Evolutionary conservation across 1,139 yeast genomes (phyloP).

Genomic region (Nakaseomyces bracarensis): DNA sequence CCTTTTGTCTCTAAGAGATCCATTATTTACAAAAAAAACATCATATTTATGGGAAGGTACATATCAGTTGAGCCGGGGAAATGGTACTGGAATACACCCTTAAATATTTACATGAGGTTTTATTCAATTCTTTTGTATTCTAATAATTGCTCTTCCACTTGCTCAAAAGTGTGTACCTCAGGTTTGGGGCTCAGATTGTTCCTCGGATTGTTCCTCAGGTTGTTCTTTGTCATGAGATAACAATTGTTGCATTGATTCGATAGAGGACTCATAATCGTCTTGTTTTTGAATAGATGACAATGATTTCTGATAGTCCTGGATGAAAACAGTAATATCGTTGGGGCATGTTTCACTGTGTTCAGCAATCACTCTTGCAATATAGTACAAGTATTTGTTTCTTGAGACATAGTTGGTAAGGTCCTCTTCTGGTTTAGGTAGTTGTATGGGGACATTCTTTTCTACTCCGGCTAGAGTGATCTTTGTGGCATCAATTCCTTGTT

Average conservation of each 20-base stretch:
- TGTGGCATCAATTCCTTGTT: constrained; percentile 12
- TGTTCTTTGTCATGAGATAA: neutral
- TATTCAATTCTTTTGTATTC: too few relatives aligned
- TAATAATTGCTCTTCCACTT: too few relatives aligned
- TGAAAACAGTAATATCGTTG: constrained; percentile 19
- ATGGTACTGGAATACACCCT: too few relatives aligned
- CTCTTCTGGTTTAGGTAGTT: constrained; percentile 11
- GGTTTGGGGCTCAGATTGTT: neutral
- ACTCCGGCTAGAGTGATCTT: neutral
- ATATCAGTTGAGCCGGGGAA: too few relatives aligned
- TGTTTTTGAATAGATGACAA: constrained; percentile 11
- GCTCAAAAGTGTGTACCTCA: too few relatives aligned
- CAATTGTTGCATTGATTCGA: constrained; percentile 9
- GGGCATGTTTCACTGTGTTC: constrained; percentile 25
- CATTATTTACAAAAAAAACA: too few relatives aligned
- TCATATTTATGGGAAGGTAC: too few relatives aligned
- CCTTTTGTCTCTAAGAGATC: too few relatives aligned
- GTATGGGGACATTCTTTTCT: constrained; percentile 1
- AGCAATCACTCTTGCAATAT: constrained; percentile 21
- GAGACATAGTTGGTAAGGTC: constrained; percentile 14
- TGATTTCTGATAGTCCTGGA: constrained; percentile 16
- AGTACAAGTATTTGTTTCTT: constrained; percentile 19
- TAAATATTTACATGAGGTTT: too few relatives aligned
- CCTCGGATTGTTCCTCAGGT: neutral
- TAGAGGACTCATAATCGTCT: constrained; percentile 21